phyloP scores from a whole-genome alignment of 2,329 filamentous ascomycete species.

The Aspergillus melleus region DNA sequence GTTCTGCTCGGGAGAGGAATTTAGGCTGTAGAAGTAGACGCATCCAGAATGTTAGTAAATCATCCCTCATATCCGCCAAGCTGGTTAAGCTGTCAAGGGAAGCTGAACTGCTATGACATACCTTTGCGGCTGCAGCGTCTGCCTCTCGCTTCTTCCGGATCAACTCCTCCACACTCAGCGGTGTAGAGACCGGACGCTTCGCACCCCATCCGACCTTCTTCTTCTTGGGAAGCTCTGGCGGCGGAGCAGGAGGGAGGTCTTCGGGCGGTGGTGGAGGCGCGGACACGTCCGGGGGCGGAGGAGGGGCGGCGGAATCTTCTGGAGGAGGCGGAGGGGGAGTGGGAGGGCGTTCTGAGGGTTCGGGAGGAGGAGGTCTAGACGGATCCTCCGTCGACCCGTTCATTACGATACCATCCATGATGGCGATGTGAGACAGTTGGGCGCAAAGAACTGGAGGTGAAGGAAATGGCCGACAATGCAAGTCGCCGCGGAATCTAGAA shows the following conservation, averaged over 20 bases:
- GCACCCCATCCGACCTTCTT: slow-evolving; percentile 57
- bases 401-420: slow-evolving; percentile 36
- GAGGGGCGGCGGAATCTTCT: slow-evolving; percentile 40
- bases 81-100: slow-evolving; percentile 4
- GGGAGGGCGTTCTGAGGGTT: slow-evolving; percentile 37
- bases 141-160: slow-evolving; percentile 82
- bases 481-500: slow-evolving; percentile 23
- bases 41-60: background rate
- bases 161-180: slow-evolving; percentile 82
- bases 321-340: slow-evolving; percentile 44
- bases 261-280: slow-evolving; percentile 44
- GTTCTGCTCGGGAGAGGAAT: slow-evolving; percentile 79
- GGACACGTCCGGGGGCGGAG: slow-evolving; percentile 40
- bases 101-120: slow-evolving; percentile 36
- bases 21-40: slow-evolving; percentile 59
- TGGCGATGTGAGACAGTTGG: slow-evolving; percentile 6
- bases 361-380: slow-evolving; percentile 37
- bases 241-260: slow-evolving; percentile 35
- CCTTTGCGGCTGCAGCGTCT: slow-evolving; percentile 78
- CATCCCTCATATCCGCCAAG: background rate
- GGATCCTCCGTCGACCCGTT: slow-evolving; percentile 26
- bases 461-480: background rate
- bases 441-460: slow-evolving; percentile 1
- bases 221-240: slow-evolving; percentile 50
- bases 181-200: slow-evolving; percentile 44